Base-by-base conservation (phyloP, 164 flowering plant species). In the Stephania cephalantha region DNA sequence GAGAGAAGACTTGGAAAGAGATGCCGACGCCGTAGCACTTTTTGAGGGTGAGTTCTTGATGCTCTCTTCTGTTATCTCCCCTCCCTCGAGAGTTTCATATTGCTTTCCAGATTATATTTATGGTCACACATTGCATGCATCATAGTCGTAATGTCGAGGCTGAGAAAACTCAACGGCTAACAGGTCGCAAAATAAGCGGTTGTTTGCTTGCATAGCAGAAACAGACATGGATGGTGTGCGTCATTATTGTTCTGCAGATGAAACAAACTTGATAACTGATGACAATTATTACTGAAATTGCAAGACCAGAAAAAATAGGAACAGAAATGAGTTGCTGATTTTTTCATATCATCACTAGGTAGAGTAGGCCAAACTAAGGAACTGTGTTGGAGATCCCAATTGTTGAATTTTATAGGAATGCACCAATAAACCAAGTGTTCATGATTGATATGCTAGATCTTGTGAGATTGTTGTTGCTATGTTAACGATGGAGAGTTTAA, bases 1-100 rank as follows among this genome's bases (percentile, higher is more conserved):
- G 0, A 86, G 87, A 13, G 93, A 88, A 4, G 93, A 76, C 83
- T 90, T 92, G 77, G 90, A 82, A 58, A 91, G 88, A 75, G 96
- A 85, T 17, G 93, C 87, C 0, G 94, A 82, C 22, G 90, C 89
- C 88, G 85, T 85, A 50, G 75, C 69, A 29, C 52, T 45, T 68
- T 68, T 48, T 63, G 42, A 29, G 71, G 44, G 11, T 3, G 64
- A 12, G 17, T 11, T 17, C 12, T 52, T 10, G 20, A 13, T 12
- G 42, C 75, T 53, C 74, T 73, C 68, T 18, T 70, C 10, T 75
- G 73, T 66, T 74, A 68, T 77, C 68, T 64, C 25, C 25, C 25
- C n/a, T n/a, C 65, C 75, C 35, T 35, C 71, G 55, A 67, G 52
- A 44, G n/a, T 46, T 73, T 61, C 48, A 53, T 35, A 69, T 55